Base-by-base conservation (phyloP, 306 rosid genomes). In the Casuarina glauca region DNA sequence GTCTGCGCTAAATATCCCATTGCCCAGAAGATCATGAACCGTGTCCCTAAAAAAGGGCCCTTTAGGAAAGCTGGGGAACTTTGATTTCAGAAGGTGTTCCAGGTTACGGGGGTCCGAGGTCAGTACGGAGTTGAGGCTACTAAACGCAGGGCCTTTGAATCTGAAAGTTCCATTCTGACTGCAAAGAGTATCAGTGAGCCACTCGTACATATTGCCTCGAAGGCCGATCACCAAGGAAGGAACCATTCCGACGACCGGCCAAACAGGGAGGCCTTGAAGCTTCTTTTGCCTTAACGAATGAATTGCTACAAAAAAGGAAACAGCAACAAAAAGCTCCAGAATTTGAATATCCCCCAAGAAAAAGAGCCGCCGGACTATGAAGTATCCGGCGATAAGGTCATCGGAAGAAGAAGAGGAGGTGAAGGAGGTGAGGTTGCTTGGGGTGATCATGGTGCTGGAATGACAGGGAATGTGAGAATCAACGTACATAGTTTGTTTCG, bases 221-320 rank as follows among this genome's bases (percentile, higher is more conserved):
- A 85, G 74, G 26, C 84, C 92, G 0, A 66, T 2, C 35, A 84
- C 38, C 80, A 95, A 42, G 39, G 98, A 89, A 17, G 98, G 98
- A 36, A 92, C 74, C 98, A 92, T 92, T 2, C 97, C 97, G 49
- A 95, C 75, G 15, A 92, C 45, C 0, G 97, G 98, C 97, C 97
- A 95, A 39, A 81, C 74, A 2, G 92, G 88, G 12, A 92, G 52
- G 67, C 93, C 98, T 43, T 88, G 87, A 8, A 41, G 86, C 38
- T 73, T 86, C 82, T 82, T 92, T 46, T 87, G 90, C 49, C 97
- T 84, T 5, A 95, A 20, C 2, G 94, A 89, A 60, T 89, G 89
- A 32, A 95, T 92, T 57, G 70, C 74, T 2, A 91, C 35, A 82
- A 95, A 95, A 39, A 87, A 87, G 4, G 82, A 61, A 15, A 84